Evolutionary conservation across 306 rosid species (phyloP), one percentile per base, ranked within the genome.

Genomic region (Corylus americana): DNA sequence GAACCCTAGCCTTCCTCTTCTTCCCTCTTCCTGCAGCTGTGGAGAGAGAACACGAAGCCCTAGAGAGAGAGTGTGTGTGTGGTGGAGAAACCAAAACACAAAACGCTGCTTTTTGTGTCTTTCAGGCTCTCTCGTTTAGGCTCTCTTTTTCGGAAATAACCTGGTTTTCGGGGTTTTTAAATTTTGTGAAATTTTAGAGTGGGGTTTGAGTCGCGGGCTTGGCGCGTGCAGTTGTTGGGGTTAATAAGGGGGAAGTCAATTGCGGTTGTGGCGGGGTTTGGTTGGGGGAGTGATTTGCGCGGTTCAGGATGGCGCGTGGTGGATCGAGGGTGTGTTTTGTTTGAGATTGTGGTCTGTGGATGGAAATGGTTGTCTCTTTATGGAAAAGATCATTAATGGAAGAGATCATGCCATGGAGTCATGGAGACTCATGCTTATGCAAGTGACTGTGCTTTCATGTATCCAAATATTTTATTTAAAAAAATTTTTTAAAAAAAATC

Each of bases 11-110:
- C 16, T 0, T 7, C 20, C 3, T n/a, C 11, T 3, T n/a, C 47
- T 67, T 45, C 3, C 72, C 39, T 76, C 84, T 74, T 80, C 81
- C 31, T 1, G 48, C 64, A 75, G 16, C 45, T 31, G 8, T 20
- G 72, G 54, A 71, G 77, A 74, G 83, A 55, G 54, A 80, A 70
- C 48, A 39, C 5, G 14, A 39, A n/a, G 27, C 72, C 71, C 50
- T 42, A 44, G 80, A 67, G 76, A 45, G 73, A 50, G 62, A 78
- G 83, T 45, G 73, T 14, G 53, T 29, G 63, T 75, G 89, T 48
- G 88, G 84, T 86, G 90, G 79, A 84, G 89, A 88, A 83, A 87
- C 82, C 85, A 67, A 90, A 59, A 59, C 25, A 25, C 27, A 17
- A 17, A 17, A 55, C 45, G 6, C 8, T 79, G 79, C 54, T 44